A percentile compares a stretch with the other conserved stretches of the same genome.
Evolutionary conservation across 2,329 filamentous ascomycete genomes (phyloP).

Genomic region (Xylogone sp.): DNA sequence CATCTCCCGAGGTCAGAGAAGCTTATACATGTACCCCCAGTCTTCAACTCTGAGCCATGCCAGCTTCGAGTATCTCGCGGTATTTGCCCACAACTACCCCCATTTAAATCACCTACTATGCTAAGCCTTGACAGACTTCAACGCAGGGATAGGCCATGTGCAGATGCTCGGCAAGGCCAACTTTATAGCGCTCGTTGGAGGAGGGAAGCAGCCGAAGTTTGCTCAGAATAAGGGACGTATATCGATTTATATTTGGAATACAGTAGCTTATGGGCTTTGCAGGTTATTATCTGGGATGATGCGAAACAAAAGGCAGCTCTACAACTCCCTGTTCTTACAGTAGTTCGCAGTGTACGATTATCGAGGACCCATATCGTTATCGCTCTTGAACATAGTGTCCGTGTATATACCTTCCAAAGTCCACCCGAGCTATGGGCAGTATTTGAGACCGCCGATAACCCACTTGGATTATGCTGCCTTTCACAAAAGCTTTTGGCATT

Average conservation of each 20-base stretch:
- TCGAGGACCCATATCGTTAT: constrained; percentile 74
- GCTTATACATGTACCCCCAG: constrained; percentile 35
- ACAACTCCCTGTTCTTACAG: constrained; percentile 73
- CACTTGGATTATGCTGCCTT: constrained; percentile 74
- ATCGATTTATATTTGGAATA: neutral
- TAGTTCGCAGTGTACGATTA: constrained; percentile 76
- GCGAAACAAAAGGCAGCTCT: constrained; percentile 71
- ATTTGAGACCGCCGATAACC: constrained; percentile 85
- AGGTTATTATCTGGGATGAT: constrained; percentile 91
- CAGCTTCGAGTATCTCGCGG: constrained; percentile 62
- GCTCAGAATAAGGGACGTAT: constrained; percentile 72
- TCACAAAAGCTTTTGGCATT: constrained; percentile 73
- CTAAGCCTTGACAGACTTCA: constrained; percentile 55
- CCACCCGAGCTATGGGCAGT: constrained; percentile 66
- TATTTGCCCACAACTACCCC: constrained; percentile 24
- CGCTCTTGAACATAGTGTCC: constrained; percentile 75
- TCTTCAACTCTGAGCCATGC: constrained; percentile 70
- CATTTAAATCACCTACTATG: neutral
- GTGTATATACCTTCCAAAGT: constrained; percentile 75
- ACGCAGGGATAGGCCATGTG: constrained; percentile 75
- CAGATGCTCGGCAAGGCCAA: constrained; percentile 84
- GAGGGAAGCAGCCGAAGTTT: constrained; percentile 80
- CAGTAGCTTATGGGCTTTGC: constrained; percentile 13
- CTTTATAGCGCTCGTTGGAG: constrained; percentile 85
- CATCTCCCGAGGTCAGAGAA: neutral